These are phyloP conservation scores for Epichloe uncinata DNA, from an alignment of 2,329 filamentous ascomycete species.

Conservation along the genomic window DNA sequence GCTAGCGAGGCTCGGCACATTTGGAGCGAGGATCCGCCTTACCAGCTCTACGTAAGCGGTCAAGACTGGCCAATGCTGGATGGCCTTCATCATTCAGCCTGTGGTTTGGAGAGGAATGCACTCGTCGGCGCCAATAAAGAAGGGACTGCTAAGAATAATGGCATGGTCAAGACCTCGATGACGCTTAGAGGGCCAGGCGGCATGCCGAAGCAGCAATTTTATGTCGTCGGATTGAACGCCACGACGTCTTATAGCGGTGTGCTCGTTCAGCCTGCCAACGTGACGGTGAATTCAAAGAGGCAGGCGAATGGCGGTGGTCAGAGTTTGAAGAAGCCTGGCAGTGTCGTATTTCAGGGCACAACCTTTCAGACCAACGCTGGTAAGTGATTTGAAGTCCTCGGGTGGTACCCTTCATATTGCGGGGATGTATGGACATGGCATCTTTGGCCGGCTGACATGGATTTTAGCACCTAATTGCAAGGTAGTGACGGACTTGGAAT, in stretches of 20 bases:
- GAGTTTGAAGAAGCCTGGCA: slow-evolving; percentile 45
- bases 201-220: slow-evolving; percentile 77
- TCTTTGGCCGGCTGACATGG: not conserved
- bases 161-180: slow-evolving; percentile 46
- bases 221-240: slow-evolving; percentile 59
- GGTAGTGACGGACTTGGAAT: slow-evolving; percentile 72
- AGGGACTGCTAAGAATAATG: slow-evolving; percentile 14
- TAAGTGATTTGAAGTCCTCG: slow-evolving; percentile 26
- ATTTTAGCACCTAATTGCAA: slow-evolving; percentile 62
- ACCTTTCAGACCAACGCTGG: slow-evolving; percentile 68
- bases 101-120: slow-evolving; percentile 57
- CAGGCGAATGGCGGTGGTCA: slow-evolving; percentile 16
- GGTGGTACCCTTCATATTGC: not conserved
- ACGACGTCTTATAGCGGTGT: slow-evolving; percentile 62
- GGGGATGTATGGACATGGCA: not conserved
- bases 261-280: slow-evolving; percentile 47
- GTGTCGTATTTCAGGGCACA: slow-evolving; percentile 57
- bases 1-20: slow-evolving; percentile 40
- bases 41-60: slow-evolving; percentile 64
- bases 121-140: slow-evolving; percentile 43
- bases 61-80: slow-evolving; percentile 43
- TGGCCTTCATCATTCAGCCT: slow-evolving; percentile 70
- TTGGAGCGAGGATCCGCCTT: slow-evolving; percentile 44
- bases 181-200: slow-evolving; percentile 52
- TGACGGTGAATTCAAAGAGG: slow-evolving; percentile 29